These are phyloP conservation scores for Vitis cinerea DNA, from an alignment of 164 flowering plant genomes.

Conservation along the genomic window DNA sequence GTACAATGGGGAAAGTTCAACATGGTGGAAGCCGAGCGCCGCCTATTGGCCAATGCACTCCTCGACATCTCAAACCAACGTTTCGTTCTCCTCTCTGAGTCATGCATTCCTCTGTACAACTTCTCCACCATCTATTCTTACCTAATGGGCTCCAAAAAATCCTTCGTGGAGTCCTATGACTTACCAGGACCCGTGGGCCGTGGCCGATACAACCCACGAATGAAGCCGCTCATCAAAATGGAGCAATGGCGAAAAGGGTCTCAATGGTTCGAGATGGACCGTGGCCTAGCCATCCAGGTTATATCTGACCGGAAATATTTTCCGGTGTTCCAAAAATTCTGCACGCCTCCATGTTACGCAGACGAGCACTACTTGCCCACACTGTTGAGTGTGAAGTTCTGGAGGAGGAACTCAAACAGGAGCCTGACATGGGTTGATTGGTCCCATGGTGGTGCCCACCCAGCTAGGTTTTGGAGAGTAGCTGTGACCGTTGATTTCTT, in stretches of 20 bases:
- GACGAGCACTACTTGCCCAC: slow-evolving; percentile 44
- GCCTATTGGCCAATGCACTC: slow-evolving; percentile 34
- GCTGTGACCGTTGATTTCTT: slow-evolving; percentile 24
- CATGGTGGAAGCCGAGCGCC: slow-evolving; percentile 41
- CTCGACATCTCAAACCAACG: slow-evolving; percentile 38
- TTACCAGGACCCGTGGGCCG: slow-evolving; percentile 21
- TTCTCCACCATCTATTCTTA: slow-evolving; percentile 33
- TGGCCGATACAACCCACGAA: slow-evolving; percentile 23
- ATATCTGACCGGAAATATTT: slow-evolving; percentile 24
- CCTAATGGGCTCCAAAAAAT: slow-evolving; percentile 19
- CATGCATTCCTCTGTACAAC: slow-evolving; percentile 42
- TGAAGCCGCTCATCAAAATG: slow-evolving; percentile 19
- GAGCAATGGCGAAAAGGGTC: slow-evolving; percentile 39
- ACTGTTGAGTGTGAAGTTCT: slow-evolving; percentile 10
- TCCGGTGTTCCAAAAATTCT: slow-evolving; percentile 11
- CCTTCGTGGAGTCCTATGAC: slow-evolving; percentile 29
- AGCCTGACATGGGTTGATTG: slow-evolving; percentile 39
- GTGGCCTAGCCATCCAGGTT: slow-evolving; percentile 20
- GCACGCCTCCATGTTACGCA: slow-evolving; percentile 18
- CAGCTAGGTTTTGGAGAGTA: slow-evolving; percentile 4
- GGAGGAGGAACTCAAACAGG: slow-evolving; percentile 21
- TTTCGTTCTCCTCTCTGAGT: slow-evolving; percentile 42
- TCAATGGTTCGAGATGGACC: slow-evolving; percentile 39
- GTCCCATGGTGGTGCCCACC: slow-evolving; percentile 35
- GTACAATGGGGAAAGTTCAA: slow-evolving; percentile 32